Evolutionary conservation across 2,329 filamentous ascomycete genomes (phyloP), one percentile per base, ranked within the genome.

Genomic region (Fusarium caatingaense): DNA sequence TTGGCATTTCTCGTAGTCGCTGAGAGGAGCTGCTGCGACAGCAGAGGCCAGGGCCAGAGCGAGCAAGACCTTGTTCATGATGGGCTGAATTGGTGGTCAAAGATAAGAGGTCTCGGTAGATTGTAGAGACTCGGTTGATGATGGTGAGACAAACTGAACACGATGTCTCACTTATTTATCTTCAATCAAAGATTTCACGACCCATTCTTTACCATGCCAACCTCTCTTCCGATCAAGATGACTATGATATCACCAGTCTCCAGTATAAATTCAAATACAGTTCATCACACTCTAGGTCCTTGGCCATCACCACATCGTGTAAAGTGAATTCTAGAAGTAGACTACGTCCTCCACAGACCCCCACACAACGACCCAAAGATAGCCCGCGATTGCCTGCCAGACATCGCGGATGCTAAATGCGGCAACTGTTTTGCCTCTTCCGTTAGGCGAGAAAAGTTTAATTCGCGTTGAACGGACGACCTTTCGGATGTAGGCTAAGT

Each of bases 21-120:
- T 40, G 6, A 70, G 37, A 12, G 67, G 55, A 23, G 51, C 60
- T 5, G 69, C 64, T 8, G 53, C 44, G 5, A 20, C 55, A 13
- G 55, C 48, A 15, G 57, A 60, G n/a, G 56, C 57, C 34, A 71
- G 27, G 5, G 55, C 41, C 28, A 71, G 15, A 25, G 45, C 27
- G 13, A 68, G 12, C 9, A 55, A 15, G 15, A 53, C 15, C 25
- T 63, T 71, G 44, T 64, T 56, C 51, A 69, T 53, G 28, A 12
- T 53, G 34, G n/a, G 21, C 12, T 37, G 2, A n/a, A 6, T 3
- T 7, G 16, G 6, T 11, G 9, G 16, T 37, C 32, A n/a, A 37
- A 37, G 6, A 15, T 6, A 10, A 12, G 4, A 23, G 0, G 41
- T 44, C 15, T 44, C 4, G 15, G 6, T 5, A 12, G 10, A 4